Conservation (phyloP, 1,139 yeast species). For the Sugiyamaella neomexicana region DNA sequence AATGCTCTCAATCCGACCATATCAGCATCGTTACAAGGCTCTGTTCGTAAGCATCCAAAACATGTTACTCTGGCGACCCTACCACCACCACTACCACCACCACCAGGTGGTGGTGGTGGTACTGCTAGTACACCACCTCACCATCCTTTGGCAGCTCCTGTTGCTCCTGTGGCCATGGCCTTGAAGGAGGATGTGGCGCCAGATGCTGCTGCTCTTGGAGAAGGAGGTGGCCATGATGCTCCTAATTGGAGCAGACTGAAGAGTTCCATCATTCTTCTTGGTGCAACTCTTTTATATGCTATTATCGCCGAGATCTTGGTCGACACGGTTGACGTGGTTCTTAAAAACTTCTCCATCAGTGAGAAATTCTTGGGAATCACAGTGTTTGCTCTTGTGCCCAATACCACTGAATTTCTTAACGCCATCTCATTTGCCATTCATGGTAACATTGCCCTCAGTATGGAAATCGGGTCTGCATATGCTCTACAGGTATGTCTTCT, state of each 20-base stretch:
- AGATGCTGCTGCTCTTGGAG: conserved; percentile 44
- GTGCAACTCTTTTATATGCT: conserved; percentile 87
- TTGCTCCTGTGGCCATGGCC: conserved; percentile 9
- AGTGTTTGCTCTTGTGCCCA: conserved; percentile 93
- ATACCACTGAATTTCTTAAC: conserved; percentile 93
- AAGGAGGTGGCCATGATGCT: conserved; percentile 83
- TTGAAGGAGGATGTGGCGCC: conserved; percentile 7
- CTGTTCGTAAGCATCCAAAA: conserved; percentile 1
- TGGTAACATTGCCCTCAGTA: conserved; percentile 86
- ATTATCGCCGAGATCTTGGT: conserved; percentile 93
- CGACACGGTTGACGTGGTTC: conserved; percentile 88
- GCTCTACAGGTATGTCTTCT: conserved; percentile 94
- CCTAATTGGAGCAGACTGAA: conserved; percentile 94
- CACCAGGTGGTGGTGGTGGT: too few species aligned
- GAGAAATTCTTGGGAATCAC: conserved; percentile 93
- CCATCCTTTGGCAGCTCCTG: neutral
- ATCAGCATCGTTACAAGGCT: neutral
- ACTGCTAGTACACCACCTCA: neutral
- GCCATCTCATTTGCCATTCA: conserved; percentile 96
- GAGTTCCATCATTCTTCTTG: conserved; percentile 77
- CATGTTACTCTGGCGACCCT: conserved; percentile 3
- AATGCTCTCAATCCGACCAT: too few species aligned
- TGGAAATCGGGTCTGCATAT: conserved; percentile 98
- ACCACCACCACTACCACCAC: neutral
- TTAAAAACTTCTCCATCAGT: conserved; percentile 70